Evolutionary conservation across 2,329 filamentous ascomycete species (phyloP).

Genomic region (Fusarium sp.): DNA sequence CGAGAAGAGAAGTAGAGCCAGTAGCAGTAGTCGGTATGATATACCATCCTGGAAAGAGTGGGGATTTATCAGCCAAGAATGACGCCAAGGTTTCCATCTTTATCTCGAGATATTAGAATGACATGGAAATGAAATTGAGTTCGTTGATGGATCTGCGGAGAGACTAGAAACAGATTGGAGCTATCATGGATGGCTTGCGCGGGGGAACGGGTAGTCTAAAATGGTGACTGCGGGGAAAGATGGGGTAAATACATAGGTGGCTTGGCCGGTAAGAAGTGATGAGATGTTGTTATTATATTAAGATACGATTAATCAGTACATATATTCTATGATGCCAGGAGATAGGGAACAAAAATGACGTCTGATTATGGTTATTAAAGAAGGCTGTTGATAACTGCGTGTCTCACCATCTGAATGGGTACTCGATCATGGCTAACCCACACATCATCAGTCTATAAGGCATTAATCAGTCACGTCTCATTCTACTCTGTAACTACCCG

Average conservation of each 20-base stretch:
- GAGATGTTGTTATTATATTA: slow-evolving; percentile 3
- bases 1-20: slow-evolving; percentile 5
- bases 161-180: not conserved
- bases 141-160: slow-evolving; percentile 17
- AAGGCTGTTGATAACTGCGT: slow-evolving; percentile 11
- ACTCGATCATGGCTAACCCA: not conserved
- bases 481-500: slow-evolving; percentile 22
- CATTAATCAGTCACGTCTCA: not conserved
- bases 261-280: not conserved
- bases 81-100: slow-evolving; percentile 1
- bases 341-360: not conserved
- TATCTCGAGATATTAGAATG: not conserved
- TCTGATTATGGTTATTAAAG: not conserved
- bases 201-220: slow-evolving; percentile 40
- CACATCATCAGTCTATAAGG: no score
- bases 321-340: not conserved
- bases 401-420: slow-evolving; percentile 16
- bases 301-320: not conserved
- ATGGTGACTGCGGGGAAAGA: slow-evolving; percentile 41
- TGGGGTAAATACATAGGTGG: slow-evolving; percentile 25
- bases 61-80: slow-evolving; percentile 15
- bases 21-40: not conserved
- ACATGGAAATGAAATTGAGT: not conserved
- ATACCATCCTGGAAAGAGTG: not conserved
- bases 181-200: slow-evolving; percentile 28